Evolutionary conservation across 805 yeast species (phyloP).

Genomic region (Candida krabiensis): DNA sequence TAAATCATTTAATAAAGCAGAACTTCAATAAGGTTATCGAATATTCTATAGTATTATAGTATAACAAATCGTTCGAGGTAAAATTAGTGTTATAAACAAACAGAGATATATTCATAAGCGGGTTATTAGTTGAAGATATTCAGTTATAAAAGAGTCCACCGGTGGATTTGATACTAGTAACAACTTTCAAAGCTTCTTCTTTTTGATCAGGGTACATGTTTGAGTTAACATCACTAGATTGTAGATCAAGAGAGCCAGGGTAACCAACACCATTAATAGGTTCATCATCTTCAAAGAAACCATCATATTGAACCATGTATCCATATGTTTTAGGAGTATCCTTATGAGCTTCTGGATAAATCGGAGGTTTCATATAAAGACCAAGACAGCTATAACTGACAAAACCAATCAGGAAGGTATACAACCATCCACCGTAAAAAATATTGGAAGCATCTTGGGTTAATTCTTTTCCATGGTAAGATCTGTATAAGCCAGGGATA

Average conservation of each 20-base stretch:
- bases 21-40: no score
- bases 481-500: conserved; percentile 31
- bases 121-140: no score
- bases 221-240: neutral
- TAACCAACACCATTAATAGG: conserved; percentile 27
- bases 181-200: conserved; percentile 5
- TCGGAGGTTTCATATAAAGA: conserved; percentile 17
- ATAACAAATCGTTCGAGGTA: no score
- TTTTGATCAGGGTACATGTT: neutral
- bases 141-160: no score
- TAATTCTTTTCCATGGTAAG: conserved; percentile 19
- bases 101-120: no score
- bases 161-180: conserved; percentile 12
- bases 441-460: conserved; percentile 20
- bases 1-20: no score
- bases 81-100: no score
- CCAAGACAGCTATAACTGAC: conserved; percentile 13
- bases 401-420: conserved; percentile 20
- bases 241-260: conserved; percentile 13
- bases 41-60: no score
- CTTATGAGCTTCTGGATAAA: conserved; percentile 21
- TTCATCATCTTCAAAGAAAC: conserved; percentile 27
- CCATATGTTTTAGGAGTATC: conserved; percentile 24
- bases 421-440: conserved; percentile 26
- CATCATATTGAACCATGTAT: conserved; percentile 21